Evolutionary conservation across 768 basidiomycete genomes (phyloP), one percentile per base, ranked within the genome.

Genomic region (Podaxis pistillaris): DNA sequence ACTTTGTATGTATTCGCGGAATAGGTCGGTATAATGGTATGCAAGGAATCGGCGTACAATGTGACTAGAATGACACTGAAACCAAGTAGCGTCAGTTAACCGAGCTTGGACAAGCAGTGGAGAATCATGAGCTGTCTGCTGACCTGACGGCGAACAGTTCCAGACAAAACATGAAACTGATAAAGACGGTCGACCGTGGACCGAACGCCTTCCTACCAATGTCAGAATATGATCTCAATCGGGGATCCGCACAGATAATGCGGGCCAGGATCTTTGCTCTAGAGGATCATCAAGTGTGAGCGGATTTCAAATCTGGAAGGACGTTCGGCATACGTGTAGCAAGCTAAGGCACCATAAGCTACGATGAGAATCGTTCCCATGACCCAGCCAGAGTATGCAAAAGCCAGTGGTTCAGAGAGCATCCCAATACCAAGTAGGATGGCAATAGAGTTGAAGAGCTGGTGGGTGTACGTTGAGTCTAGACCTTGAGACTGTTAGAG

Each of bases 161-260:
- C 8, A 96, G 77, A 66, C 92, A 94, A 72, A 97, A 96, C 65
- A 96, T 79, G 6, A 81, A 58, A 65, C 85, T 86, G 57, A 91
- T 89, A 28, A 89, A 67, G 0, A 85, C 75, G 33, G 83, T 86
- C 0, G 89, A 89, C 50, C 80, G 81, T 7, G 82, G 80, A 1
- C 96, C 96, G 73, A 96, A 96, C 1, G 96, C 94, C 69, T 91
- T 93, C 62, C 85, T 82, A 28, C 91, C 94, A 64, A 97, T 91
- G 69, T 98, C 96, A 3, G 93, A 84, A 71, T 97, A 98, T 4
- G 94, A 93, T 26, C 84, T 83, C 33, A 96, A 68, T 4, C 79
- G 82, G 7, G 83, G 80, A 68, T 97, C 93, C 12, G 80, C 74
- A 17, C 88, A 69, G 56, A 96, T 92, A 22, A 95, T 81, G 52